These are phyloP conservation scores for Gaeumannomyces tritici DNA, from an alignment of 2,329 filamentous ascomycete genomes.

Conservation along the genomic window DNA sequence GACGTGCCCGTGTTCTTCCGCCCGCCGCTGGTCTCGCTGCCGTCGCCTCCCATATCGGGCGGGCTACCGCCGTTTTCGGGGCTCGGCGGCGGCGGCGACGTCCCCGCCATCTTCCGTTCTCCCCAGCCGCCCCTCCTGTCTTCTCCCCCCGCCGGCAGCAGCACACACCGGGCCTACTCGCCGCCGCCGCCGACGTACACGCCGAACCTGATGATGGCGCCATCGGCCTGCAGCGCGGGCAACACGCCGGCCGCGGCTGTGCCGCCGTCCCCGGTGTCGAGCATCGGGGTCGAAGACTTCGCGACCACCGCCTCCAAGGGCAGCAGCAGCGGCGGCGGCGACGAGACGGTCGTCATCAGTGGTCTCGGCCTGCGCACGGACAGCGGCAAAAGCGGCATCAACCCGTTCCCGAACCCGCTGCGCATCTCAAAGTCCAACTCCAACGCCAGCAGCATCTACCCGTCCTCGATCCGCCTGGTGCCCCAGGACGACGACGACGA, in stretches of 20 bases:
- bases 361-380: not conserved
- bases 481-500: not conserved
- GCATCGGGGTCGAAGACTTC: not conserved
- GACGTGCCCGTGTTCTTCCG: too few relatives aligned
- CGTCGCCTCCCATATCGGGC: too few relatives aligned
- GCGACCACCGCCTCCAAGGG: not conserved
- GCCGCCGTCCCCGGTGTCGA: not conserved
- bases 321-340: not conserved
- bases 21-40: too few relatives aligned
- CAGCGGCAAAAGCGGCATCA: not conserved
- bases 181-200: not conserved
- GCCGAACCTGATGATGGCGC: too few relatives aligned
- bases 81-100: too few relatives aligned
- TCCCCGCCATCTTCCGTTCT: too few relatives aligned
- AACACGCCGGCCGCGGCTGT: not conserved
- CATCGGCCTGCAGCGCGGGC: not conserved
- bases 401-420: conserved; percentile 6
- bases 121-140: too few relatives aligned
- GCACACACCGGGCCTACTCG: not conserved
- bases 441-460: not conserved
- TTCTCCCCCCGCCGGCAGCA: not conserved
- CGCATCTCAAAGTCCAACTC: not conserved
- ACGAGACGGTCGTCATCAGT: not conserved
- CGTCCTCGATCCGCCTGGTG: not conserved
- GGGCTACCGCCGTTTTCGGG: too few relatives aligned